Percentiles rank a stretch among this genome's conserved stretches.
Conservation (phyloP, 2,329 filamentous ascomycete genomes). For the Pseudocercospora fijiensis region DNA sequence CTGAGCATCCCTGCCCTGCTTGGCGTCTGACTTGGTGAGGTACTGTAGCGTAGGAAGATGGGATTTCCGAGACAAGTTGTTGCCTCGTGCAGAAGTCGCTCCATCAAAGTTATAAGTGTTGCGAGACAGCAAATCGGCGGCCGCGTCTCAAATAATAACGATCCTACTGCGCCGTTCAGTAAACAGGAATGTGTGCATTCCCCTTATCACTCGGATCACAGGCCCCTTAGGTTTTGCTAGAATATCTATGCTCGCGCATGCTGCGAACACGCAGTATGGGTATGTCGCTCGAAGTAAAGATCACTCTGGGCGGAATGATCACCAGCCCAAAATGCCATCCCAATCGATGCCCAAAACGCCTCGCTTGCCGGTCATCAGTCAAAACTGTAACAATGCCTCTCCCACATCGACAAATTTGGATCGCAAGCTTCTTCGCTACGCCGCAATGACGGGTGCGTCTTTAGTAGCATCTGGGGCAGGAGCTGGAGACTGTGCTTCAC, state of each 20-base stretch:
- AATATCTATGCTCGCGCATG: constrained; percentile 4
- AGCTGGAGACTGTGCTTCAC: constrained; percentile 8
- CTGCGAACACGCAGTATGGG: constrained; percentile 7
- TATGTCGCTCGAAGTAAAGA: constrained; percentile 2
- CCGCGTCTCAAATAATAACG: background rate
- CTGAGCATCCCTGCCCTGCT: constrained; percentile 14
- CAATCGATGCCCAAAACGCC: background rate
- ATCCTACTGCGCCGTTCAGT: background rate
- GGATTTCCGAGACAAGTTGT: background rate
- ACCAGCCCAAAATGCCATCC: constrained; percentile 5
- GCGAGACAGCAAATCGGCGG: background rate
- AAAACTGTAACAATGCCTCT: background rate
- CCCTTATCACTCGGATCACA: background rate
- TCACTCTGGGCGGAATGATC: background rate
- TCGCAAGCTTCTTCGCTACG: background rate
- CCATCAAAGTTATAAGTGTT: background rate
- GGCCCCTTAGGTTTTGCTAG: background rate
- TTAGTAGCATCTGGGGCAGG: background rate
- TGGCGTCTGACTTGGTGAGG: background rate
- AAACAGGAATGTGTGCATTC: background rate
- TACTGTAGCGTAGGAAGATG: background rate
- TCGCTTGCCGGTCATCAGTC: constrained; percentile 1
- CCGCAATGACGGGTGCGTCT: background rate
- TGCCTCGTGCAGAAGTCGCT: background rate
- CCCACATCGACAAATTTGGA: background rate